These are phyloP conservation scores for Halocafeteria seosinensis DNA, from an alignment of 108 stramenopile genomes.

Conservation along the genomic window DNA sequence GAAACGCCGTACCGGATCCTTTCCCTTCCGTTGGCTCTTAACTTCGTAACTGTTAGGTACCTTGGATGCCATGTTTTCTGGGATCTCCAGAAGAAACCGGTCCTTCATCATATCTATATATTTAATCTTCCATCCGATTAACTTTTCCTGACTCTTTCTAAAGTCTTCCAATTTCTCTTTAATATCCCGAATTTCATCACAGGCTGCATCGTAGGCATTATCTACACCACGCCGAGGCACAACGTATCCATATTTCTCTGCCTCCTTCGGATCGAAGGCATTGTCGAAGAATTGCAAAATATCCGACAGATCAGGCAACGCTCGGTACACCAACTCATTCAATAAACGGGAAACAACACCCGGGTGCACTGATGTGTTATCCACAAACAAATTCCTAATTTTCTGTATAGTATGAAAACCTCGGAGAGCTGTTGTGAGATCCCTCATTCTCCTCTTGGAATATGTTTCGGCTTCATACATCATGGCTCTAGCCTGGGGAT, in stretches of 20 bases:
- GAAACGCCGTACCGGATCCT: constrained; percentile 35
- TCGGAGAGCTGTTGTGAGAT: constrained; percentile 54
- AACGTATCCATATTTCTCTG: constrained; percentile 47
- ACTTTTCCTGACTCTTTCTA: not conserved
- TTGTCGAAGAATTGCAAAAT: constrained; percentile 67
- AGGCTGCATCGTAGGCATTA: constrained; percentile 68
- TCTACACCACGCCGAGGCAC: constrained; percentile 69
- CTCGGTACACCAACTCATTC: not conserved
- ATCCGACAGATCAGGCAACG: constrained; percentile 61
- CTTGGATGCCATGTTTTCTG: constrained; percentile 40
- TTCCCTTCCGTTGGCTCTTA: constrained; percentile 32
- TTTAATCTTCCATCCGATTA: constrained; percentile 34
- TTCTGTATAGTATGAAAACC: constrained; percentile 45
- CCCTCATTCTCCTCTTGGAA: constrained; percentile 73
- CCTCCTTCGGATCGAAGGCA: constrained; percentile 70
- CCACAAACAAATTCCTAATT: constrained; percentile 11
- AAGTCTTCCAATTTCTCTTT: constrained; percentile 51
- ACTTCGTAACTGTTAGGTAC: constrained; percentile 21
- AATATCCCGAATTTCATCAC: constrained; percentile 51
- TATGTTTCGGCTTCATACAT: constrained; percentile 75
- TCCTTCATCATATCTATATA: too few species aligned
- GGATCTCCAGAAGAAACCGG: constrained; percentile 72
- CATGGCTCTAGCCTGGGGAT: constrained; percentile 82
- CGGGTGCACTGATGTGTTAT: not conserved
- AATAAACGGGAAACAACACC: not conserved